A percentile compares a stretch with the other conserved stretches of the same genome.
Evolutionary conservation across 1,139 yeast species (phyloP).

Genomic region (Protomyces arabidopsidicola): DNA sequence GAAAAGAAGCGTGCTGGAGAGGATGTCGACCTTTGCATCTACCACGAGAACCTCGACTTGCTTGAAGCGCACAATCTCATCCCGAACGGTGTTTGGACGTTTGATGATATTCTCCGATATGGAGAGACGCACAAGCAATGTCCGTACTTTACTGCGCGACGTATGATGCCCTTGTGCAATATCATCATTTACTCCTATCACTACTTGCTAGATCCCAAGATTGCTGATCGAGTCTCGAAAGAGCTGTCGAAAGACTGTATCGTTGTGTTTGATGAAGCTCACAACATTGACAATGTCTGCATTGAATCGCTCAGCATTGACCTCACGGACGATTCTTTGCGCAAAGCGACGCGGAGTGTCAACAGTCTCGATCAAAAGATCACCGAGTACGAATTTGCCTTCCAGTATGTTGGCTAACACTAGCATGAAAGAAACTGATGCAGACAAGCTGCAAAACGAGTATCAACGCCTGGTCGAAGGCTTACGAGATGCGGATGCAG

Average conservation of each 20-base stretch:
- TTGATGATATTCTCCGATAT: constrained; percentile 71
- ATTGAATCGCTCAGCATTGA: constrained; percentile 91
- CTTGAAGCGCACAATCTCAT: constrained; percentile 81
- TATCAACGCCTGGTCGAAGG: constrained; percentile 90
- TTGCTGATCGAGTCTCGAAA: constrained; percentile 88
- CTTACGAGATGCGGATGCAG: constrained; percentile 68
- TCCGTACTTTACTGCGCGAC: constrained; percentile 94
- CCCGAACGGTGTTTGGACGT: constrained; percentile 91
- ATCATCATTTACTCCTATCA: constrained; percentile 94
- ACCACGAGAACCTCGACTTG: constrained; percentile 81
- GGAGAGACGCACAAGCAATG: constrained; percentile 78
- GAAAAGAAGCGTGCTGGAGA: constrained; percentile 60
- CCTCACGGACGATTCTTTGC: constrained; percentile 73
- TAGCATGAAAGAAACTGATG: constrained; percentile 67
- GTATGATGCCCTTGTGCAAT: constrained; percentile 95
- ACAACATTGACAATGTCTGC: constrained; percentile 92
- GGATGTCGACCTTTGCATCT: constrained; percentile 65
- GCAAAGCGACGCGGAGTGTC: constrained; percentile 78
- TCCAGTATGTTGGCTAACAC: background rate
- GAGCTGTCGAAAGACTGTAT: constrained; percentile 90
- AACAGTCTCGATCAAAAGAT: constrained; percentile 66
- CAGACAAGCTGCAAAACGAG: constrained; percentile 78
- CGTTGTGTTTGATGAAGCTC: constrained; percentile 96
- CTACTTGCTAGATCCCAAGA: constrained; percentile 90
- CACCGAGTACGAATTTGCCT: constrained; percentile 45